These are phyloP conservation scores for Zygotorulaspora sp. DNA, from an alignment of 805 yeast genomes.

Conservation along the genomic window DNA sequence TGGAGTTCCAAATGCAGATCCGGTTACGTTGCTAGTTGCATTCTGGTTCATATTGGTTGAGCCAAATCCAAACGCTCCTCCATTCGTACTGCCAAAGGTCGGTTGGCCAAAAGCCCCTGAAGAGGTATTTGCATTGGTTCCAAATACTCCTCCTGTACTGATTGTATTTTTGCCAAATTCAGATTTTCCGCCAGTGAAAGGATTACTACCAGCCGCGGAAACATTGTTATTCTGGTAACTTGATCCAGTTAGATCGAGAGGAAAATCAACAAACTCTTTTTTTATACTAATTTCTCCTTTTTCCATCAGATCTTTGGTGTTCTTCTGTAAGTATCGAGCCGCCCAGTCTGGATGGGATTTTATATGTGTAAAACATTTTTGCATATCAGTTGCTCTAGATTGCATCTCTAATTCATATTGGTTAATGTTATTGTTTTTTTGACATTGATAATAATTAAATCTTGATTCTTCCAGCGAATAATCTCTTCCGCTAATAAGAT, in stretches of 20 bases:
- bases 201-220: slow-evolving; percentile 15
- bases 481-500: slow-evolving; percentile 49
- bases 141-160: slow-evolving; percentile 20
- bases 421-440: slow-evolving; percentile 34
- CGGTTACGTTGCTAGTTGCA: not conserved
- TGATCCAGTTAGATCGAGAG: slow-evolving; percentile 32
- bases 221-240: not conserved
- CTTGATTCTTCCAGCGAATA: slow-evolving; percentile 51
- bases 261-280: slow-evolving; percentile 34
- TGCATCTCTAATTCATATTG: slow-evolving; percentile 40
- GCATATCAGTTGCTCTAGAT: slow-evolving; percentile 46
- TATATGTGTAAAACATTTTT: slow-evolving; percentile 38
- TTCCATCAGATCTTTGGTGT: slow-evolving; percentile 35
- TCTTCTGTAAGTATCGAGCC: slow-evolving; percentile 52
- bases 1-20: slow-evolving; percentile 24
- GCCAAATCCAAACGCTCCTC: slow-evolving; percentile 8
- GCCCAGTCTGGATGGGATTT: slow-evolving; percentile 44
- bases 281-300: slow-evolving; percentile 28
- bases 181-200: slow-evolving; percentile 16
- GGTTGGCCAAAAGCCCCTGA: slow-evolving; percentile 16
- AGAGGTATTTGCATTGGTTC: slow-evolving; percentile 5
- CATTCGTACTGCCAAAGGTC: slow-evolving; percentile 6
- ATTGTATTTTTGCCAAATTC: slow-evolving; percentile 20
- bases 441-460: slow-evolving; percentile 43
- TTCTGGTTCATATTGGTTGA: not conserved